Evolutionary conservation across 768 basidiomycete genomes (phyloP), one percentile per base, ranked within the genome.

Genomic region (Boletellus ananas): DNA sequence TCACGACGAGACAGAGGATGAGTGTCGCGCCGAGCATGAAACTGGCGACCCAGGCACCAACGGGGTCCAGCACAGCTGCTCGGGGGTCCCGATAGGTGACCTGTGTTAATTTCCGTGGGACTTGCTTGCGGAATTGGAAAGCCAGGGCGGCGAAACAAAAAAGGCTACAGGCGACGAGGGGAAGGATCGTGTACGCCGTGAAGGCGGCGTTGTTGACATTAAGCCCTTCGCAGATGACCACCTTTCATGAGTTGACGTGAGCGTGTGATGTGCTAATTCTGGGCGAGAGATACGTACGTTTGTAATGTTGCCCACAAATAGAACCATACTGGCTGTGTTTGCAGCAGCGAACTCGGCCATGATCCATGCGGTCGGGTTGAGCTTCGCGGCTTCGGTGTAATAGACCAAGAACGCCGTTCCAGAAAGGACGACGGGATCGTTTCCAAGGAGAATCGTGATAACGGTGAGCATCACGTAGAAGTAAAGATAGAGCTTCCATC

Each of bases 331-430:
- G 8, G 82, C 87, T 10, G 88, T 86, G 65, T 91, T 92, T 3
- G 86, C 89, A 0, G 84, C 85, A 0, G 85, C 81, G 58, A 89
- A 89, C 52, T 88, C 84, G 11, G 84, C 75, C 52, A 87, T 85
- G 37, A 89, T 70, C 87, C 86, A 88, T 1, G 85, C 73, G 3
- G 72, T 70, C 0, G 83, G 80, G 27, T 81, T 50, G 21, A 83
- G 69, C 36, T 66, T 21, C 27, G 58, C 59, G 7, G 84, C 84
- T 29, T 79, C 66, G 0, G 93, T 94, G 59, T 92, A 91, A 60
- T 96, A 96, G 6, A 85, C 87, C 29, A 96, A 70, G 66, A 97
- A 96, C 0, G 85, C 84, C 0, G 94, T 95, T 2, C 94, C 94
- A 12, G 87, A 90, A 41, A 97, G 78, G 50, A 96, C 90, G 63